Evolutionary conservation across 1,139 yeast genomes (phyloP), one percentile per base, ranked within the genome.

Genomic region (Yamadazyma blattariae): DNA sequence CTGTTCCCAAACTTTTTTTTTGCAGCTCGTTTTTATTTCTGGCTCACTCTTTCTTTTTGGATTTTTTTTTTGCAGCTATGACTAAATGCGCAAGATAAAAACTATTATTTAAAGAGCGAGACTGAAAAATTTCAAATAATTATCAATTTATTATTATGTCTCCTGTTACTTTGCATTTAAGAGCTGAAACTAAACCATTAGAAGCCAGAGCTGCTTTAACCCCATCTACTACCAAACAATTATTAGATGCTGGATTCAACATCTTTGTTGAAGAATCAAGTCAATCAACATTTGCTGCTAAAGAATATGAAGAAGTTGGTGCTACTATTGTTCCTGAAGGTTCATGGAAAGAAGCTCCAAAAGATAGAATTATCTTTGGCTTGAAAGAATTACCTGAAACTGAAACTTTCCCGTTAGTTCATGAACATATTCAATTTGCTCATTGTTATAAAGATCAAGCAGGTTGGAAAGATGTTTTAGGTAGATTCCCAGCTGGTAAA

Each of bases 151-250:
- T n/a, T n/a, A n/a, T n/a, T n/a, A 36, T 36, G 39, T 14, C 67
- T 42, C n/a, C n/a, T n/a, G 84, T 82, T 34, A 77, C 73, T 35
- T 75, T 81, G 49, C 94, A 85, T 51, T 73, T 92, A 44, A 84
- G 98, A 71, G 97, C 97, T 27, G 98, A 92, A 64, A 86, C 95
- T 54, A 92, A 92, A 78, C 96, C 97, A 26, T 71, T 89, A 54
- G 98, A 92, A 70, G 96, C 95, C 47, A 85, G 98, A 69, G 95
- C 97, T 26, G 97, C 96, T 33, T 74, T 92, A 52, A 89, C 98
- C 7, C 98, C 98, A 25, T 65, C 87, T 31, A 86, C 96, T 33
- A 82, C 95, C 51, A 85, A 87, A 66, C 76, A 82, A 51, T 74
- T 92, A 46, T 62, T 87, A 42, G 89, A 83, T 47, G 90, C 95